These are phyloP conservation scores for Citrullus colocynthis DNA, from an alignment of 306 rosid genomes.

Conservation along the genomic window DNA sequence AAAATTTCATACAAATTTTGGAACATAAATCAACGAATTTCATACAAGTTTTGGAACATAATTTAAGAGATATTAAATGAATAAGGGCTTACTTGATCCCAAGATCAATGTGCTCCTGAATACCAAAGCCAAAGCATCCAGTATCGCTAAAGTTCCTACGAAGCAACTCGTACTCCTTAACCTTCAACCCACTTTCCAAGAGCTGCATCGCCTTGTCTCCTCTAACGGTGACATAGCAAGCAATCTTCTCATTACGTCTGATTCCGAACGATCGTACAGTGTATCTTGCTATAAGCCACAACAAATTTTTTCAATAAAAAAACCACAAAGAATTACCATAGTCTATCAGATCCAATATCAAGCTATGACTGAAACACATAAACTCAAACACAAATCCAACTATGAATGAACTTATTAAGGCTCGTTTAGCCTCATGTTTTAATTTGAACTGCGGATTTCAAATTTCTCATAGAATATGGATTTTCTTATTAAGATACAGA, in stretches of 20 bases:
- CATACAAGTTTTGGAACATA: not conserved
- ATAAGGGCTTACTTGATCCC: slow-evolving; percentile 64
- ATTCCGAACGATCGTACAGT: slow-evolving; percentile 75
- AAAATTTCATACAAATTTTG: not conserved
- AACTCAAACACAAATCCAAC: not conserved
- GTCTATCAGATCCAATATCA: not conserved
- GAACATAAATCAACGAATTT: not conserved
- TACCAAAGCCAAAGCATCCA: slow-evolving; percentile 81
- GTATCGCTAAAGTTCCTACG: slow-evolving; percentile 78
- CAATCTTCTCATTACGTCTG: slow-evolving; percentile 79
- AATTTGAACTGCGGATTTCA: not conserved
- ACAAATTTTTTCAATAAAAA: not conserved
- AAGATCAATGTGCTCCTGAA: slow-evolving; percentile 76
- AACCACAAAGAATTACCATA: not conserved
- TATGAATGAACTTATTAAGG: too few species aligned
- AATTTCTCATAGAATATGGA: not conserved
- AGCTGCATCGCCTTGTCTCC: slow-evolving; percentile 89
- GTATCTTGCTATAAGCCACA: slow-evolving; percentile 43
- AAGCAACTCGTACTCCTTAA: slow-evolving; percentile 65
- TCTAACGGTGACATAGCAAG: slow-evolving; percentile 77
- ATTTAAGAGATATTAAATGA: not conserved
- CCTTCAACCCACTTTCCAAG: slow-evolving; percentile 78
- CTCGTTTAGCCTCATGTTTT: not conserved
- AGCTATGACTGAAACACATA: not conserved
- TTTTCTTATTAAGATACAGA: not conserved